Evolutionary conservation across 768 basidiomycete genomes (phyloP).

Genomic region (Boletus reticuloceps): DNA sequence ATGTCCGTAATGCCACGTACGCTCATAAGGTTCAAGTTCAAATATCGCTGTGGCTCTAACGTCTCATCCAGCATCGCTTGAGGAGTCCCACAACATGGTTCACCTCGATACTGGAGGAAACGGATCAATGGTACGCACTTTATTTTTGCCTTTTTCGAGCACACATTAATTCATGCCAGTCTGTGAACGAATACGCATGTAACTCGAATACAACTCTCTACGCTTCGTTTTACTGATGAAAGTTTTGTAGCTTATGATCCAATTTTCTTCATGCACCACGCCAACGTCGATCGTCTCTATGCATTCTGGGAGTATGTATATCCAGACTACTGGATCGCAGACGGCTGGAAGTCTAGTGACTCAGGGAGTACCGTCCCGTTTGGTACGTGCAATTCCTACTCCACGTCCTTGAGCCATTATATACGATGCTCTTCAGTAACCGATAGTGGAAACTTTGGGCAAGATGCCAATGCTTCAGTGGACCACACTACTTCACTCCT

Average conservation of each 20-base stretch:
- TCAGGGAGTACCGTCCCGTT: constrained; percentile 2
- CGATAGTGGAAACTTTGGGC: not conserved
- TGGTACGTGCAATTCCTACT: not conserved
- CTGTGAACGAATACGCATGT: constrained; percentile 20
- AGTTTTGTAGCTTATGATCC: constrained; percentile 12
- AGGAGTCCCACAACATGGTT: constrained; percentile 17
- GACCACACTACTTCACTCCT: not conserved
- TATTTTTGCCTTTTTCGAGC: not conserved
- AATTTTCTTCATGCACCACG: constrained; percentile 19
- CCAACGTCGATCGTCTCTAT: constrained; percentile 18
- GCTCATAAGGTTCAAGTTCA: not conserved
- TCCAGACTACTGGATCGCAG: constrained; percentile 13
- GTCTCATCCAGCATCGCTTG: constrained; percentile 7
- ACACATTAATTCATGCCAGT: not conserved
- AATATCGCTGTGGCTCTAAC: not conserved
- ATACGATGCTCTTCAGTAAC: not conserved
- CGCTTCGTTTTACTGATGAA: not conserved
- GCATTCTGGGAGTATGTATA: constrained; percentile 24
- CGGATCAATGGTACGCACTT: constrained; percentile 11
- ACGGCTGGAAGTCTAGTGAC: constrained; percentile 6
- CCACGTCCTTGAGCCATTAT: not conserved
- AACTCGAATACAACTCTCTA: not conserved
- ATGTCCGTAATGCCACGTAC: not conserved
- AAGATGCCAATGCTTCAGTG: not conserved
- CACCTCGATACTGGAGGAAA: constrained; percentile 15